Base-by-base conservation (phyloP, 495 filamentous ascomycete species). In the Xylona heveae region DNA sequence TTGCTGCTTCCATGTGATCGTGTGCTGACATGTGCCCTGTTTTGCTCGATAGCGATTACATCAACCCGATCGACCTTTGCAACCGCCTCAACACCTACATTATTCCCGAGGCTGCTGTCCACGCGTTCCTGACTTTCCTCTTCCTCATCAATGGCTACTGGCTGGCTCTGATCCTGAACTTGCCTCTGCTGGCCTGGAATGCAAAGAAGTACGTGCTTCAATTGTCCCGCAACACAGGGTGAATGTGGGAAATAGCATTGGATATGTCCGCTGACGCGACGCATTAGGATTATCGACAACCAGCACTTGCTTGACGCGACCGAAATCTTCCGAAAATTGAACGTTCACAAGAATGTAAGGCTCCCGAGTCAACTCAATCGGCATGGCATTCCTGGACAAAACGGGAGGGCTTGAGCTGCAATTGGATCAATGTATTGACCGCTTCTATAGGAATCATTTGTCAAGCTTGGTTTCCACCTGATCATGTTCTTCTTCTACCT, bases 401-500 rank as follows among this genome's bases (percentile, higher is more conserved):
- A n/a, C n/a, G n/a, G n/a, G n/a, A n/a, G n/a, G n/a, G n/a, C n/a
- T n/a, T n/a, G n/a, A n/a, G n/a, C n/a, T n/a, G n/a, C n/a, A n/a
- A n/a, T n/a, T n/a, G n/a, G n/a, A n/a, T n/a, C n/a, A n/a, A n/a
- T n/a, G n/a, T n/a, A n/a, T n/a, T n/a, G n/a, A n/a, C 18, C 27
- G 6, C 29, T 19, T 35, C 0, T 26, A 31, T 43, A 94, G 85
- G 90, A 99, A 71, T 94, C 84, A 4, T 95, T 99, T 57, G 74
- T 90, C 59, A 99, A 99, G 57, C 79, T 99, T 23, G 90, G 85
- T 37, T 95, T 99, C 69, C 88, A 95, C 54, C 71, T 99, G 24
- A 51, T 95, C 58, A 90, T 99, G 78, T 99, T 99, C 68, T 99
- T 99, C 68, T 99, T 94, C 71, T 99, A 99, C 59, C 72, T 99